A percentile compares a stretch with the other conserved stretches of the same genome.
phyloP scores from a whole-genome alignment of 2,329 filamentous ascomycete genomes.

The Cryphonectria naterciae region DNA sequence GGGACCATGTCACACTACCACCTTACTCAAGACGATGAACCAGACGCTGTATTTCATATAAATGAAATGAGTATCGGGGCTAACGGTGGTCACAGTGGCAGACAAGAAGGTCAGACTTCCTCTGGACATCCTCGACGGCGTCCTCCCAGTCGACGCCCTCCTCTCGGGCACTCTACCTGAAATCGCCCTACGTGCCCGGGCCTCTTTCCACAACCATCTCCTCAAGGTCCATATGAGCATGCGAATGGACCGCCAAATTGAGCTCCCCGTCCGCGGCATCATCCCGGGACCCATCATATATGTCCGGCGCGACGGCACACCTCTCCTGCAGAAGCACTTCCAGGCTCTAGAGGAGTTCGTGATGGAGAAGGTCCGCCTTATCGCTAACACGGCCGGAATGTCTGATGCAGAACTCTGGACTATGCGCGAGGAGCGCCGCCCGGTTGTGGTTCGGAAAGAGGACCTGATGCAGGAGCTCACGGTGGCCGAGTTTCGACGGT shows the following conservation, averaged over 20 bases:
- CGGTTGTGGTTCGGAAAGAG: not conserved
- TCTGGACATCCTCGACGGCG: not conserved
- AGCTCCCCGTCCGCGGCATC: not conserved
- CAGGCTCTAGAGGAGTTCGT: not conserved
- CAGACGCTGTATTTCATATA: not conserved
- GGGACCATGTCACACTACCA: too few species aligned
- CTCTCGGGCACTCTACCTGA: not conserved
- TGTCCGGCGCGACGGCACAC: constrained; percentile 5
- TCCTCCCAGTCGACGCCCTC: not conserved
- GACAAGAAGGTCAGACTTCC: not conserved
- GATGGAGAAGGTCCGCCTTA: not conserved
- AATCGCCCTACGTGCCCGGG: not conserved
- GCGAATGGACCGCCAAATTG: not conserved
- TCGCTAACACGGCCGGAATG: not conserved
- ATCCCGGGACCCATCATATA: not conserved
- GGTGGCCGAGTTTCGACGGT: not conserved
- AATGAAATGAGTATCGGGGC: not conserved
- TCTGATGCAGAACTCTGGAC: not conserved
- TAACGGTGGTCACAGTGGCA: not conserved
- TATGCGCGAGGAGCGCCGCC: not conserved
- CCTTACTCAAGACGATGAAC: too few species aligned
- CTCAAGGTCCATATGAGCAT: not conserved
- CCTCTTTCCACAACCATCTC: not conserved
- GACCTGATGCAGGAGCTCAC: not conserved
- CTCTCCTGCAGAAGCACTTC: not conserved